These are phyloP conservation scores for Nicotiana tabacum DNA, from an alignment of 257 asterid species.

Conservation along the genomic window DNA sequence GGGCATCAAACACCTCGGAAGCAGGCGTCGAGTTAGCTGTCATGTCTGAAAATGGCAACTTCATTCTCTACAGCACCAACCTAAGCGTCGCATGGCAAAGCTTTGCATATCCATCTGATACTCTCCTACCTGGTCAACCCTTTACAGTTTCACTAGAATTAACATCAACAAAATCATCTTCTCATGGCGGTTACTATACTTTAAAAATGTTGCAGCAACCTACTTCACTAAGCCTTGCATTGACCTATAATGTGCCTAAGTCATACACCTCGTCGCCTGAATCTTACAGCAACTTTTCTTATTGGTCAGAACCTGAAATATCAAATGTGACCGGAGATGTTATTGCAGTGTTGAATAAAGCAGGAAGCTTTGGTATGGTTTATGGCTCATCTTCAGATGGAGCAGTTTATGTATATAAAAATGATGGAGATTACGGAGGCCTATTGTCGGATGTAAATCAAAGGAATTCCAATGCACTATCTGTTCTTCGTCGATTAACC, in stretches of 20 bases:
- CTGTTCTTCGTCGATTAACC: constrained; percentile 43
- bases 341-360: constrained; percentile 52
- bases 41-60: constrained; percentile 69
- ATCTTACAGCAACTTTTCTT: constrained; percentile 45
- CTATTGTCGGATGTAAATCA: constrained; percentile 41
- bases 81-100: constrained; percentile 59
- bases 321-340: constrained; percentile 79
- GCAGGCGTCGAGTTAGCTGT: constrained; percentile 38
- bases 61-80: constrained; percentile 45
- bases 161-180: constrained; percentile 40
- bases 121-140: constrained; percentile 78
- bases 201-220: constrained; percentile 79
- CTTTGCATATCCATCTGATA: constrained; percentile 79
- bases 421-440: constrained; percentile 51
- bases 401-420: constrained; percentile 72
- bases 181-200: constrained; percentile 61
- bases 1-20: constrained; percentile 67
- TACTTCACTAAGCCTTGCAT: constrained; percentile 61
- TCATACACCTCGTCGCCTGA: constrained; percentile 25
- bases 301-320: constrained; percentile 82
- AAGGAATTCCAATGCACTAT: constrained; percentile 38
- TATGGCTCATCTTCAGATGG: constrained; percentile 74
- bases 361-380: constrained; percentile 70
- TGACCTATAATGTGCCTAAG: constrained; percentile 61
- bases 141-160: constrained; percentile 51